Conservation (phyloP, 495 filamentous ascomycete species). For the Symbiotaphrina buchneri region DNA sequence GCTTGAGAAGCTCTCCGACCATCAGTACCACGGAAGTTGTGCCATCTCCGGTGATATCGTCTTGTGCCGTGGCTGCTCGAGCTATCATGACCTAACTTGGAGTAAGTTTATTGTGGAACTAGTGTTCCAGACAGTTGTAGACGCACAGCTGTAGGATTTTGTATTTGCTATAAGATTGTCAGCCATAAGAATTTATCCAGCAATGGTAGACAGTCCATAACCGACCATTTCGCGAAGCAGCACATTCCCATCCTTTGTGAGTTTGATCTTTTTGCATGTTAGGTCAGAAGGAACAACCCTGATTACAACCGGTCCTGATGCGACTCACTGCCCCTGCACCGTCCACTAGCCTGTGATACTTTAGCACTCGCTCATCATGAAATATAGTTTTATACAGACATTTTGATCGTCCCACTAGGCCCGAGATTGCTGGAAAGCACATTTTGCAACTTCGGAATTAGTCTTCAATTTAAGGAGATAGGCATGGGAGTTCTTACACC, state of each 20-base stretch:
- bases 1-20: conserved; percentile 93
- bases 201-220: conserved; percentile 17
- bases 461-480: background rate
- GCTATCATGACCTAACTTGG: conserved; percentile 73
- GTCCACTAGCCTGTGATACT: conserved; percentile 59
- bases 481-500: conserved; percentile 14
- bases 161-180: conserved; percentile 35
- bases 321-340: conserved; percentile 68
- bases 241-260: conserved; percentile 97
- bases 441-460: conserved; percentile 35
- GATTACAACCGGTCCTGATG: conserved; percentile 1
- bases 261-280: no score
- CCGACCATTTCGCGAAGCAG: conserved; percentile 93
- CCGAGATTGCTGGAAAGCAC: conserved; percentile 93
- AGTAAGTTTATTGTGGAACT: conserved; percentile 1
- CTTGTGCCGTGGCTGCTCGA: conserved; percentile 87
- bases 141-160: conserved; percentile 68
- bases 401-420: conserved; percentile 87
- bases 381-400: conserved; percentile 27
- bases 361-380: conserved; percentile 4
- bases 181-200: conserved; percentile 9
- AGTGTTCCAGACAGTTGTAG: conserved; percentile 3
- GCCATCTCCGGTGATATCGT: conserved; percentile 95
- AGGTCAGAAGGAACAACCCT: no score
- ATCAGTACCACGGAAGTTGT: conserved; percentile 91